These are phyloP conservation scores for Phyllosticta citrichinensis DNA, from an alignment of 2,329 filamentous ascomycete genomes.

Conservation along the genomic window DNA sequence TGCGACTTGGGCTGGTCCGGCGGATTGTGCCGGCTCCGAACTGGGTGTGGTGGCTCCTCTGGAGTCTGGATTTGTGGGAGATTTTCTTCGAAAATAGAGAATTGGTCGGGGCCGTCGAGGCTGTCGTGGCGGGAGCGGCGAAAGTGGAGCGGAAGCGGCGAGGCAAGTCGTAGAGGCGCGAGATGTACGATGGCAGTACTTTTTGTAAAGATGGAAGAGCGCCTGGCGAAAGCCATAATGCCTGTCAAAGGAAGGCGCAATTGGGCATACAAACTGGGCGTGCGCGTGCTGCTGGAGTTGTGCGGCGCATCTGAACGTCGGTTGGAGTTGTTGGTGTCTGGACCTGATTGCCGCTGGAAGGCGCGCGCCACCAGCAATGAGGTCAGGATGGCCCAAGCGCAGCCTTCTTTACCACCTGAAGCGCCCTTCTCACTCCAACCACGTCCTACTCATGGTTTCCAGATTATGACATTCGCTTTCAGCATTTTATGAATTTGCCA, in stretches of 20 bases:
- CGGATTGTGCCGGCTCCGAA: too few species aligned
- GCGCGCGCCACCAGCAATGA: too few species aligned
- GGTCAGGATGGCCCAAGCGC: too few species aligned
- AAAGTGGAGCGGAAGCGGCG: not conserved
- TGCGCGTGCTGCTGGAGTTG: not conserved
- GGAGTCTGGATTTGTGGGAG: not conserved
- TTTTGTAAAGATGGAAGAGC: not conserved
- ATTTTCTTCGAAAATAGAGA: not conserved
- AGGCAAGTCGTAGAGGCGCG: not conserved
- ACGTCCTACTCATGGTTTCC: too few species aligned
- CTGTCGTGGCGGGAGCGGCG: not conserved
- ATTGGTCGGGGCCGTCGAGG: not conserved
- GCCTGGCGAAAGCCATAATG: not conserved
- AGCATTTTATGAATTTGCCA: too few species aligned
- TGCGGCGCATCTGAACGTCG: not conserved
- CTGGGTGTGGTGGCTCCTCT: not conserved
- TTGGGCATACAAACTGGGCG: not conserved
- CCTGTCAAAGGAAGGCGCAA: not conserved
- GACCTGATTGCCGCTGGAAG: too few species aligned
- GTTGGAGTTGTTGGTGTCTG: not conserved
- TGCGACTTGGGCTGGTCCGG: too few species aligned
- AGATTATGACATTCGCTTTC: too few species aligned
- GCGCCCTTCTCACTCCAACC: too few species aligned
- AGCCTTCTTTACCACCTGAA: too few species aligned
- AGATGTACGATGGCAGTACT: not conserved